Conservation (phyloP, 805 yeast species). For the Scheffersomyces spartinae region DNA sequence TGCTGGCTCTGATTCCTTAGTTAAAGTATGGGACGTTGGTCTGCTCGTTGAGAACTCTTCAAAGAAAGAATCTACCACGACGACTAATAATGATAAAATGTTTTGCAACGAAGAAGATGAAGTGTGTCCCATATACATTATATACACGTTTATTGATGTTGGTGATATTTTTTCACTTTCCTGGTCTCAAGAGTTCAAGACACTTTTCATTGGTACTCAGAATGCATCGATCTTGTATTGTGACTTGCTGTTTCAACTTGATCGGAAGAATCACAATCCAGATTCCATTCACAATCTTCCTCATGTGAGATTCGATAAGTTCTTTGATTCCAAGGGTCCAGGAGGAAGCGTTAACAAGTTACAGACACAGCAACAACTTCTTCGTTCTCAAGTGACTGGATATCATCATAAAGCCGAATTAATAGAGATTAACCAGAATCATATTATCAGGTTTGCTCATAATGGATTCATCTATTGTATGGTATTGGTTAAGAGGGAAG, state of each 20-base stretch:
- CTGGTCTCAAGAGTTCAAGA: slow-evolving; percentile 48
- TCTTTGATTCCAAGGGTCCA: slow-evolving; percentile 86
- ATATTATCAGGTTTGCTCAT: slow-evolving; percentile 75
- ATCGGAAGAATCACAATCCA: slow-evolving; percentile 7
- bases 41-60: slow-evolving; percentile 6
- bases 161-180: slow-evolving; percentile 87
- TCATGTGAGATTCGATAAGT: slow-evolving; percentile 63
- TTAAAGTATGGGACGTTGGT: slow-evolving; percentile 71
- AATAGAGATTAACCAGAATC: slow-evolving; percentile 56
- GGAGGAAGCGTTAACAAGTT: slow-evolving; percentile 39
- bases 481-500: slow-evolving; percentile 26
- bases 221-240: slow-evolving; percentile 82
- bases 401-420: slow-evolving; percentile 20
- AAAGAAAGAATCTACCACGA: slow-evolving; percentile 1
- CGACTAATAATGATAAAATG: slow-evolving; percentile 6
- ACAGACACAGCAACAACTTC: slow-evolving; percentile 15
- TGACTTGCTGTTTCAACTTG: slow-evolving; percentile 21
- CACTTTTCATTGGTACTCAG: slow-evolving; percentile 81
- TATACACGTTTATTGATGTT: slow-evolving; percentile 76
- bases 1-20: slow-evolving; percentile 84
- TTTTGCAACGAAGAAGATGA: too few species aligned
- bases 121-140: slow-evolving; percentile 60
- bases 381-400: slow-evolving; percentile 8
- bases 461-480: slow-evolving; percentile 80
- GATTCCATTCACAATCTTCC: slow-evolving; percentile 23